Percentiles rank a stretch among this genome's conserved stretches.
phyloP scores from a whole-genome alignment of 768 basidiomycete genomes.

The Rhizopogon vesiculosus region DNA sequence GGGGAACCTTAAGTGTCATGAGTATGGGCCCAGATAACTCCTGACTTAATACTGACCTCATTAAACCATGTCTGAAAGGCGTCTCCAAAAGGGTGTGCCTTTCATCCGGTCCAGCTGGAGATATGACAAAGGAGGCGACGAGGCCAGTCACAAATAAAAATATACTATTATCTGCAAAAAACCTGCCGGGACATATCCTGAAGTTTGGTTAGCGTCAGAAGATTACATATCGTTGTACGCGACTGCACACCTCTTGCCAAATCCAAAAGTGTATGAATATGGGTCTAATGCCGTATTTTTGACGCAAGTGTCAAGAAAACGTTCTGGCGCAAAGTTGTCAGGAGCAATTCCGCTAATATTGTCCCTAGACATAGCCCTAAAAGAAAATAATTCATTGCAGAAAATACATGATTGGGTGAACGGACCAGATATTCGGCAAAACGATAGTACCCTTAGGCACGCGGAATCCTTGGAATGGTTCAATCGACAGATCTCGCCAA shows the following conservation, averaged over 20 bases:
- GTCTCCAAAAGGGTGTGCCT: neutral
- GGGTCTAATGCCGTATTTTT: constrained; percentile 1
- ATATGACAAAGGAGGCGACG: neutral
- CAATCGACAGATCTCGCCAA: neutral
- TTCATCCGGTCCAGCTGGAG: neutral
- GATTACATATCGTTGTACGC: neutral
- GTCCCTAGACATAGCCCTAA: neutral
- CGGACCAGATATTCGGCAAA: constrained; percentile 36
- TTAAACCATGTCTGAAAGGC: neutral
- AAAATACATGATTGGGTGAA: neutral
- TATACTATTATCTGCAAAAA: neutral
- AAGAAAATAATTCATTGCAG: neutral
- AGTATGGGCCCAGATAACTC: neutral
- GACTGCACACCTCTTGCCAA: neutral
- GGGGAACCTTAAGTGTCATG: neutral
- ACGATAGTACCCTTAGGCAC: constrained; percentile 38
- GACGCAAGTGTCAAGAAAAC: neutral
- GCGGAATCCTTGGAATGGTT: constrained; percentile 18
- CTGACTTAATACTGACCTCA: neutral
- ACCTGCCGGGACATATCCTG: neutral
- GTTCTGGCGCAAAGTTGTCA: neutral
- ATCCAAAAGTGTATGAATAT: constrained; percentile 1
- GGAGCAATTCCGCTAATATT: neutral
- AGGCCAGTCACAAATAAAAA: constrained; percentile 1
- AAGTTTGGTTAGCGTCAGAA: neutral